Evolutionary conservation across 306 rosid genomes (phyloP).

Genomic region (Mucuna pruriens): DNA sequence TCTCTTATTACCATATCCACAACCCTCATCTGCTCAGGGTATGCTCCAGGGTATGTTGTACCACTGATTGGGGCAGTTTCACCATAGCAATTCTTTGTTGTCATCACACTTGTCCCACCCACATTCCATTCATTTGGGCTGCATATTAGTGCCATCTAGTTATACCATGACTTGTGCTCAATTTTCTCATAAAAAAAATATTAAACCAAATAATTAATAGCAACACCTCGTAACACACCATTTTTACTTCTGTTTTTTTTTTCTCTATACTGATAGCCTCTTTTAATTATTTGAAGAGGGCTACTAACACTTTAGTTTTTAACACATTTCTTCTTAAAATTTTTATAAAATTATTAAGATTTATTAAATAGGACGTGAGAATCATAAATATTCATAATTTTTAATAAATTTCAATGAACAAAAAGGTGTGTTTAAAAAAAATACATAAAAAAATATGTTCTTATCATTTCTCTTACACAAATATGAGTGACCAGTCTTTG

Average conservation of each 20-base stretch:
- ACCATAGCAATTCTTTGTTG: slow-evolving; percentile 75
- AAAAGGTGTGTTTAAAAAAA: no score
- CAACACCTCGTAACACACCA: no score
- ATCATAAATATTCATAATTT: no score
- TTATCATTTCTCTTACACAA: no score
- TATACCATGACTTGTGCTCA: slow-evolving; percentile 12
- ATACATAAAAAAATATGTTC: no score
- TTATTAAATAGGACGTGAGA: no score
- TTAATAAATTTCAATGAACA: no score
- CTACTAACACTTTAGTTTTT: no score
- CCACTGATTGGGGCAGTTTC: slow-evolving; percentile 65
- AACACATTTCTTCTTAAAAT: no score
- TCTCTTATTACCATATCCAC: slow-evolving; percentile 65
- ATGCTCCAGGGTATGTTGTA: slow-evolving; percentile 45
- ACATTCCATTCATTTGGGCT: slow-evolving; percentile 75
- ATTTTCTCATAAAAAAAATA: neutral
- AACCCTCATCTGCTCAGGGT: slow-evolving; percentile 69
- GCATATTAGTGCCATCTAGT: slow-evolving; percentile 28
- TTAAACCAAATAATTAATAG: neutral
- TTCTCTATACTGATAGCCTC: no score
- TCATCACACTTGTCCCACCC: slow-evolving; percentile 44
- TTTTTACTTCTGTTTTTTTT: no score
- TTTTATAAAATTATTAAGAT: no score
- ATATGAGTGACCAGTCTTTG: neutral
- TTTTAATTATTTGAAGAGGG: neutral